Conservation (phyloP, 176 grass and related monocot genomes). For the Triticum dicoccoides region DNA sequence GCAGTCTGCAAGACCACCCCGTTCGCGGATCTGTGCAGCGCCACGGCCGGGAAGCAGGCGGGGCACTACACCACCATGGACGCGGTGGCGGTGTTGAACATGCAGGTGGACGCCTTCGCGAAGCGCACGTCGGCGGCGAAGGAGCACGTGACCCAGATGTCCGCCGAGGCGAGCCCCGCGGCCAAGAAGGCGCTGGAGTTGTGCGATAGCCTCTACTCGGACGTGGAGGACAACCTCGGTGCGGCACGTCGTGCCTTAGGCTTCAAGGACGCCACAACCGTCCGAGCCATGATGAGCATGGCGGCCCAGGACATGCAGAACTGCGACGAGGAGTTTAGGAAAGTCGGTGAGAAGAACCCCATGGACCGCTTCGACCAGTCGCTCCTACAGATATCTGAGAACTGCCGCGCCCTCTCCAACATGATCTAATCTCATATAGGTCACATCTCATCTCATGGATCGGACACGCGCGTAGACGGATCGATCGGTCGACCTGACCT, state of each 20-base stretch:
- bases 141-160: not conserved
- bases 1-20: slow-evolving; percentile 29
- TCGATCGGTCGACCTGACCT: not conserved
- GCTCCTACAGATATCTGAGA: slow-evolving; percentile 34
- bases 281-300: slow-evolving; percentile 52
- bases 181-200: not conserved
- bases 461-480: not conserved
- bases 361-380: slow-evolving; percentile 14
- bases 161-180: not conserved
- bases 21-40: slow-evolving; percentile 24
- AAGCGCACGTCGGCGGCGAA: slow-evolving; percentile 10
- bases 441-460: not conserved
- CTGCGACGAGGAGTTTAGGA: slow-evolving; percentile 47
- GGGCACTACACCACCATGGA: not conserved
- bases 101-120: slow-evolving; percentile 34
- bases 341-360: slow-evolving; percentile 29
- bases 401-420: slow-evolving; percentile 46
- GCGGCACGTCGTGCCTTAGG: slow-evolving; percentile 32
- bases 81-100: slow-evolving; percentile 21
- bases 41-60: not conserved
- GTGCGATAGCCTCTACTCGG: slow-evolving; percentile 21
- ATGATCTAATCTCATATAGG: slow-evolving; percentile 21
- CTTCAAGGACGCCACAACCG: slow-evolving; percentile 39
- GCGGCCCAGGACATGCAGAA: slow-evolving; percentile 42
- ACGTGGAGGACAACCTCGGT: slow-evolving; percentile 39